These are phyloP conservation scores for Breviolum minutum DNA, from an alignment of 73 alveolate species.

Conservation along the genomic window DNA sequence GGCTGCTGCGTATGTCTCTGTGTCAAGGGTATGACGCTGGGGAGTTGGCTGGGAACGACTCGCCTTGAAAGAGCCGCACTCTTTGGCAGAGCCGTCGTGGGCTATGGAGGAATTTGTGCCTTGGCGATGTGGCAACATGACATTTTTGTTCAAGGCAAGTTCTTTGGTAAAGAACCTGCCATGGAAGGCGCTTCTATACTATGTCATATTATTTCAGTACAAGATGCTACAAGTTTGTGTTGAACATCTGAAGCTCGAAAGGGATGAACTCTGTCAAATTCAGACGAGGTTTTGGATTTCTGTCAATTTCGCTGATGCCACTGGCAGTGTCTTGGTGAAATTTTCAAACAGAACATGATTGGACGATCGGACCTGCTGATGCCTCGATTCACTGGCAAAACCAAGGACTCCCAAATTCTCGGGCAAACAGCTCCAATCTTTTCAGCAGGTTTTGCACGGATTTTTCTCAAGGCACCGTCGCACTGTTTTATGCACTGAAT, in stretches of 20 bases:
- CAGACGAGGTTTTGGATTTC: conserved; percentile 46
- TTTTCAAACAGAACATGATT: not conserved
- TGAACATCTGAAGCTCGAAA: too few species aligned
- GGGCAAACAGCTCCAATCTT: conserved; percentile 81
- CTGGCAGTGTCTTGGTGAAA: conserved; percentile 12
- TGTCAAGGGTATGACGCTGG: not conserved
- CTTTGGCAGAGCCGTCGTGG: conserved; percentile 18
- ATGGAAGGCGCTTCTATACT: too few species aligned
- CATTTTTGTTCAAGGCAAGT: too few species aligned
- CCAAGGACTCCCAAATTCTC: conserved; percentile 62
- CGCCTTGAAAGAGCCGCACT: conserved; percentile 3
- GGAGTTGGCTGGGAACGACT: conserved; percentile 22
- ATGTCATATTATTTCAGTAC: too few species aligned
- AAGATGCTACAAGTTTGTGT: too few species aligned
- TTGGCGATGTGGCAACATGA: not conserved
- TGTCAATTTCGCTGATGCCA: conserved; percentile 21
- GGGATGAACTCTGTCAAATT: not conserved
- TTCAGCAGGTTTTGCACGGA: conserved; percentile 73
- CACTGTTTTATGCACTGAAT: not conserved
- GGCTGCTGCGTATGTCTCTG: conserved; percentile 25
- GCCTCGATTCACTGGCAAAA: too few species aligned
- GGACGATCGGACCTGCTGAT: not conserved
- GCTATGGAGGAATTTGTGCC: conserved; percentile 44
- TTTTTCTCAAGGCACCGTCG: conserved; percentile 34
- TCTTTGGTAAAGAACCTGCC: too few species aligned